Base-by-base conservation (phyloP, 169 alveolate genomes). In the Plasmodium berghei region DNA sequence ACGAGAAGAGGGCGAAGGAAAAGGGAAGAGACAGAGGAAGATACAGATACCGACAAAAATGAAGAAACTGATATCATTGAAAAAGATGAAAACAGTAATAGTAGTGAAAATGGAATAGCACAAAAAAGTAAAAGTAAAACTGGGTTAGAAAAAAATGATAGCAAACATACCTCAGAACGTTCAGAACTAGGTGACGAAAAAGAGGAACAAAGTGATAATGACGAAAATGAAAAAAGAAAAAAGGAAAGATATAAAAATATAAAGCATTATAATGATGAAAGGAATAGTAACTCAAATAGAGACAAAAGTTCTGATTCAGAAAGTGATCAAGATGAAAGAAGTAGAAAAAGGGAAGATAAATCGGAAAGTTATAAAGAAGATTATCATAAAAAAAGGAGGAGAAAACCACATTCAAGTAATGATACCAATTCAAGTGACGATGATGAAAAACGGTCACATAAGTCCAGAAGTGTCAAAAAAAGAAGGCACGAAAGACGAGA, bases 361-460 rank as follows among this genome's bases (percentile, higher is more conserved):
- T 16, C 24, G 0, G 20, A 16, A 2, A 52, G 59, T 52, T 14
- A 16, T 12, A 16, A 16, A 52, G 6, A 16, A 52, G 20, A 52
- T 52, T 52, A 52, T 52, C n/a, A 52, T 52, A 52, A 52, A 52
- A 52, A 52, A 16, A 52, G 20, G 20, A 3, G 59, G 6, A 12
- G 70, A 45, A 56, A 42, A 59, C 55, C 77, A 1, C 45, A 66
- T 26, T 56, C 73, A 28, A 49, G 77, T 28, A 75, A 75, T 55
- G 70, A 14, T 42, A 16, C 72, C 5, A 28, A 80, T 67, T 80
- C 83, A n/a, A 80, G 90, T 18, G 45, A 45, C 22, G 90, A 46
- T 9, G 72, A 66, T 22, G 90, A 80, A 12, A 20, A 70, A 1
- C 61, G n/a, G 26, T 42, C 52, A 28, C 42, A 34, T 34, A 80